Base-by-base conservation (phyloP, 306 rosid genomes). In the Pueraria montana region DNA sequence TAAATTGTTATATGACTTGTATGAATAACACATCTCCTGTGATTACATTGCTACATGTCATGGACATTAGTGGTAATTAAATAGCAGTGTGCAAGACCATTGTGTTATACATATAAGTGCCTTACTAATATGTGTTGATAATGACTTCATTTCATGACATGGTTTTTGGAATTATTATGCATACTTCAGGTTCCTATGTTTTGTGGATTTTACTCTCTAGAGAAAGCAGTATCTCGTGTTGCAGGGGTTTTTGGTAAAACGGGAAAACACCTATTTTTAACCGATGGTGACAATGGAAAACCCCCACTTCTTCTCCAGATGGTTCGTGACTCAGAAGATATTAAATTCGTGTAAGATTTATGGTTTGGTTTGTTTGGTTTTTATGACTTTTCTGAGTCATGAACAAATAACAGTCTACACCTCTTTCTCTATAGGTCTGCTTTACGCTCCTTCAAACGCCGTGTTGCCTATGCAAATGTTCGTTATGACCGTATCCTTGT, bases 251-350 rank as follows among this genome's bases (percentile, higher is more conserved):
- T 93, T 67, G 93, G 98, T 56, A 93, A 84, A 86, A 91, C 91
- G 56, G 98, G 98, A 77, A 91, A 64, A 63, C 99, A 95, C 87
- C 82, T 93, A 69, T 92, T 91, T 83, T 82, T 93, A 80, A 64
- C 94, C 16, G 99, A 95, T 80, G 36, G 70, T 18, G 86, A 84
- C 62, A 61, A 87, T 34, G 94, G 89, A 61, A 92, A 91, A 63
- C 89, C 93, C 81, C 99, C 98, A 53, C 98, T 95, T 79, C 97
- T 95, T 86, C 89, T 91, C 67, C 97, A 70, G 64, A 95, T 95
- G 99, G 92, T 86, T 52, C 55, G 77, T 59, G 97, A 95, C 87
- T 11, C 82, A 3, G 92, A 92, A 72, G 91, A 95, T 80, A 80
- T 92, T 40, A 92, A 91, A 82, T 95, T 92, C 82, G 30, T 95